Evolutionary conservation across 2,329 filamentous ascomycete genomes (phyloP), one percentile per base, ranked within the genome.

Genomic region (Teratosphaeria gauchensis): DNA sequence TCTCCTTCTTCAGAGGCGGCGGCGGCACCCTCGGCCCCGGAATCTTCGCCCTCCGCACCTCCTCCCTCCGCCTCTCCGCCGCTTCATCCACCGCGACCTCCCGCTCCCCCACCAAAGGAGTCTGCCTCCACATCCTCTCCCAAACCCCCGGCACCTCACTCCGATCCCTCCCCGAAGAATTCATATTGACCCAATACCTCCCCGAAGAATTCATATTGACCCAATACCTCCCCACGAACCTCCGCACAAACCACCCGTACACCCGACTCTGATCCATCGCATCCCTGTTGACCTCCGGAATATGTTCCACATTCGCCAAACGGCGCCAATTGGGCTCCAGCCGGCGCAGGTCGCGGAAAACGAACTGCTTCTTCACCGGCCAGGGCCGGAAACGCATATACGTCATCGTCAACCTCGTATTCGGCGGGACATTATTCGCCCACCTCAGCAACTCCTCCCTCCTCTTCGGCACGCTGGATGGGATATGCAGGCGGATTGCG

Each of bases 401-500:
- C 4, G 73, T 73, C 32, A 79, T 64, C 30, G 74, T 70, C 2
- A 78, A 54, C 14, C 64, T 61, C 9, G 76, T 74, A 24, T 74
- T 68, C 14, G 68, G 68, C 0, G 82, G 78, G 1, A 82, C 71
- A 31, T 71, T 68, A 53, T 68, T 72, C 33, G 81, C 73, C 68
- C 82, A 86, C 57, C 79, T 78, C 59, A 79, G 73, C 24, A 88
- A 75, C 14, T 24, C 42, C 31, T 80, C 74, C 35, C 80, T 81
- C 0, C 85, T 87, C 46, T 78, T 73, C 52, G 87, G 83, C 16
- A 87, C 88, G 64, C 81, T 82, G 0, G 77, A 71, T 0, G 90
- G 90, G 1, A 92, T 77, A 24, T 82, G 81, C 55, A 94, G 75
- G 71, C 88, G 84, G 60, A 94, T 79, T 68, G 85, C 84, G 48